A percentile compares a stretch with the other conserved stretches of the same genome.
Conservation (phyloP, 495 filamentous ascomycete species). For the Aspergillus hancockii region DNA sequence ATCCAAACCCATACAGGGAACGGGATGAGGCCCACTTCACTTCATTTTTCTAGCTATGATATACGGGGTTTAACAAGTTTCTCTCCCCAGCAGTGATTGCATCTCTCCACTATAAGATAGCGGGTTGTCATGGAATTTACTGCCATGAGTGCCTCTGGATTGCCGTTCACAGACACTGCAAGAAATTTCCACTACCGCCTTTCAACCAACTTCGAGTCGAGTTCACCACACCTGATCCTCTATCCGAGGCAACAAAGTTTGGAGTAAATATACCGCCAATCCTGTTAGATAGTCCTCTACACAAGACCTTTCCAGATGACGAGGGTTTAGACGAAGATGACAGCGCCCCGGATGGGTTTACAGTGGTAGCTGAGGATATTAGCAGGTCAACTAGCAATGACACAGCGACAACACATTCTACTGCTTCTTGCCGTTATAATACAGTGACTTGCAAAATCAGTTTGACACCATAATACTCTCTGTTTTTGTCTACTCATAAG, state of each 20-base stretch:
- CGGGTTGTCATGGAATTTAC: not conserved
- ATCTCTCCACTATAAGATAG: too few species aligned
- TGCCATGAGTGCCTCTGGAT: too few species aligned
- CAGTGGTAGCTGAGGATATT: not conserved
- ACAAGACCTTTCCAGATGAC: not conserved
- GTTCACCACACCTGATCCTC: not conserved
- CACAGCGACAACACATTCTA: not conserved
- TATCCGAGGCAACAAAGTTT: not conserved
- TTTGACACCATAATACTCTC: too few species aligned
- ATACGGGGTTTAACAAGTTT: too few species aligned
- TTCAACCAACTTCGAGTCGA: not conserved
- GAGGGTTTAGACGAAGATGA: not conserved
- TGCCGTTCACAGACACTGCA: not conserved
- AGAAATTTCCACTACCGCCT: not conserved
- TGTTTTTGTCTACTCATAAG: too few species aligned
- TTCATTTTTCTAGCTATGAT: too few species aligned
- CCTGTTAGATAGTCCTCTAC: not conserved
- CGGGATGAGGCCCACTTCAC: too few species aligned
- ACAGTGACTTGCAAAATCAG: too few species aligned
- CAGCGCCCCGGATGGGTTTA: not conserved
- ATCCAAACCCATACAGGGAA: too few species aligned
- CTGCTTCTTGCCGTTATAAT: not conserved
- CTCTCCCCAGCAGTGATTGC: too few species aligned
- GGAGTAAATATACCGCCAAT: not conserved
- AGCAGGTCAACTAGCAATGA: not conserved